Percentiles rank a stretch among this genome's conserved stretches.
Evolutionary conservation across 495 filamentous ascomycete genomes (phyloP).

Genomic region (Thermochaetoides thermophila): DNA sequence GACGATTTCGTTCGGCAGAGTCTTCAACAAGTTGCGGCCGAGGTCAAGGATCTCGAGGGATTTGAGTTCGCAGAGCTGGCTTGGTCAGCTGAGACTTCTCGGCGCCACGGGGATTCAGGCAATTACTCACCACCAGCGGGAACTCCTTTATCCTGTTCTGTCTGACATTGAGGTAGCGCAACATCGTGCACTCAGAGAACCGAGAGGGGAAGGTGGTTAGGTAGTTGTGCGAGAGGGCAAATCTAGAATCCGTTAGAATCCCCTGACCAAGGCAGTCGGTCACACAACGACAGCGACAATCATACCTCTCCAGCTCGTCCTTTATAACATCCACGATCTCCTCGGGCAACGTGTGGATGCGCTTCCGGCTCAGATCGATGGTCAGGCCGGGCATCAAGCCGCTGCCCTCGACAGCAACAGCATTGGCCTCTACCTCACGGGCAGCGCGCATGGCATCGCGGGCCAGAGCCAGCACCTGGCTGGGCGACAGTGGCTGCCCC

Average conservation of each 20-base stretch:
- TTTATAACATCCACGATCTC: conserved; percentile 87
- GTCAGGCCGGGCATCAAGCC: conserved; percentile 67
- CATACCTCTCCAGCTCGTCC: conserved; percentile 77
- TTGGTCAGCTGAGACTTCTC: conserved; percentile 7
- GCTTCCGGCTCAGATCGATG: conserved; percentile 73
- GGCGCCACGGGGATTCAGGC: background rate
- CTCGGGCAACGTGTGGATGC: conserved; percentile 66
- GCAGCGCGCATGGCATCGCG: conserved; percentile 52
- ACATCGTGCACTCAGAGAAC: conserved; percentile 71
- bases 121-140: conserved; percentile 56
- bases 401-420: conserved; percentile 50
- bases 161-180: conserved; percentile 91
- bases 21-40: conserved; percentile 65
- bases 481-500: conserved; percentile 26
- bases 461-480: conserved; percentile 41
- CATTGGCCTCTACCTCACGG: conserved; percentile 51
- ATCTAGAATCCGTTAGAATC: conserved; percentile 28
- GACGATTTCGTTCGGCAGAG: conserved; percentile 64
- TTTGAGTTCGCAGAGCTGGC: conserved; percentile 56
- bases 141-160: conserved; percentile 80
- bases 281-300: conserved; percentile 4
- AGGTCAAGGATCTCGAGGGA: conserved; percentile 87
- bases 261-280: conserved; percentile 3
- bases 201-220: conserved; percentile 61
- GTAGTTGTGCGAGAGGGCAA: conserved; percentile 82